Evolutionary conservation across 2,329 filamentous ascomycete genomes (phyloP).

Genomic region (Paraconiothyrium brasiliense): DNA sequence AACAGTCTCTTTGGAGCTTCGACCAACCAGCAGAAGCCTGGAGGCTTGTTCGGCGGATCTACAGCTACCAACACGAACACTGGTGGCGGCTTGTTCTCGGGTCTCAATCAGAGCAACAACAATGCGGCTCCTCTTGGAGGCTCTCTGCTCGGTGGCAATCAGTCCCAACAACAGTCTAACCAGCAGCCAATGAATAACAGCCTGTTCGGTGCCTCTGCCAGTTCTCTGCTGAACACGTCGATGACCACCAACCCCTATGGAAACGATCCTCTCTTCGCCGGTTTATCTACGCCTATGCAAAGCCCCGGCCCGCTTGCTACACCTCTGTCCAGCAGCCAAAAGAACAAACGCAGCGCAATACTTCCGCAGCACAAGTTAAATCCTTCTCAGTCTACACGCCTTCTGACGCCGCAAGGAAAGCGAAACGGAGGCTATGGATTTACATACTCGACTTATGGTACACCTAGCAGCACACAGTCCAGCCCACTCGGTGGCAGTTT

Average conservation of each 20-base stretch:
- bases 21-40: conserved; percentile 55
- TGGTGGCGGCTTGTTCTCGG: conserved; percentile 59
- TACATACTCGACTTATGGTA: conserved; percentile 90
- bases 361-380: conserved; percentile 89
- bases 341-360: conserved; percentile 80
- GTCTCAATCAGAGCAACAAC: conserved; percentile 49
- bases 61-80: conserved; percentile 50
- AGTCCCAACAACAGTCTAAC: conserved; percentile 54
- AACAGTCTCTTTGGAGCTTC: conserved; percentile 50
- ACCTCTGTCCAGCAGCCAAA: conserved; percentile 79
- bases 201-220: conserved; percentile 64
- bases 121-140: conserved; percentile 31
- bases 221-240: conserved; percentile 58
- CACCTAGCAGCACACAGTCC: conserved; percentile 77
- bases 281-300: conserved; percentile 71
- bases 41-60: conserved; percentile 49
- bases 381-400: conserved; percentile 79
- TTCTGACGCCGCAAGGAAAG: conserved; percentile 80
- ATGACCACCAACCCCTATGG: conserved; percentile 87
- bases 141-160: conserved; percentile 56
- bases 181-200: conserved; percentile 52
- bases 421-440: conserved; percentile 80
- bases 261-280: conserved; percentile 84
- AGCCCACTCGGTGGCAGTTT: conserved; percentile 67
- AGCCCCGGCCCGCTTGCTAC: conserved; percentile 91